Percentiles rank a stretch among this genome's conserved stretches.
Evolutionary conservation across 441 rosid genomes (phyloP).

Genomic region (Aleurites moluccanus): DNA sequence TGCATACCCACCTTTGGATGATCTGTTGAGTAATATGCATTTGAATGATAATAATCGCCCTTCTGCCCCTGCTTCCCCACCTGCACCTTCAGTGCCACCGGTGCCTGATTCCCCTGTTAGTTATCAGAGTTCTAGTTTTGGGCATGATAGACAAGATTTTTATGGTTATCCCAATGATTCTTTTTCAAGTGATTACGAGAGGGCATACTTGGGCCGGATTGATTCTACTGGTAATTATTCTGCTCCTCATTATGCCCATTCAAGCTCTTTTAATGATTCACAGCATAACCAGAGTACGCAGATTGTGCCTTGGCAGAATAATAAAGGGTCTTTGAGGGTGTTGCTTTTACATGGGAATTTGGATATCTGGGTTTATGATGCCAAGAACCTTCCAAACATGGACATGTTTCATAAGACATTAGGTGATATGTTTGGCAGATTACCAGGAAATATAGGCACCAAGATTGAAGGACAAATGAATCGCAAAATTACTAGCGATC

Average conservation of each 20-base stretch:
- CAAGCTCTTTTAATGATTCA: conserved; percentile 44
- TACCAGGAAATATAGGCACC: conserved; percentile 44
- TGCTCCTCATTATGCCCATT: conserved; percentile 27
- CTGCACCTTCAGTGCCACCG: conserved; percentile 38
- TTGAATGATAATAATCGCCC: conserved; percentile 42
- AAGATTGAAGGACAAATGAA: conserved; percentile 53
- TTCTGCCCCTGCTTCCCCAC: conserved; percentile 38
- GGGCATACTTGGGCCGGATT: conserved; percentile 36
- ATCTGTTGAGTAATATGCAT: conserved; percentile 43
- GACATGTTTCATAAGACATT: conserved; percentile 90
- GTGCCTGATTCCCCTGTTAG: conserved; percentile 27
- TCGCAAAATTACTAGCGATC: conserved; percentile 81
- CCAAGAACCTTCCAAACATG: conserved; percentile 93
- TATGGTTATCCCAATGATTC: conserved; percentile 70
- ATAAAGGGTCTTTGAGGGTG: conserved; percentile 55
- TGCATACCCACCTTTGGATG: conserved; percentile 63
- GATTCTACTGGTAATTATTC: conserved; percentile 41
- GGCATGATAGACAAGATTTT: conserved; percentile 37
- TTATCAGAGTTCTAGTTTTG: conserved; percentile 35
- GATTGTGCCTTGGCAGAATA: conserved; percentile 47
- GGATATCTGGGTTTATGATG: conserved; percentile 65
- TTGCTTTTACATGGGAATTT: conserved; percentile 78
- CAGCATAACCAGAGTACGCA: conserved; percentile 40
- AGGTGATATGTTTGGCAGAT: conserved; percentile 53
- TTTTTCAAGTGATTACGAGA: conserved; percentile 50